phyloP scores from a whole-genome alignment of 371 early-diverging fungal species.

The Circinella minor region DNA sequence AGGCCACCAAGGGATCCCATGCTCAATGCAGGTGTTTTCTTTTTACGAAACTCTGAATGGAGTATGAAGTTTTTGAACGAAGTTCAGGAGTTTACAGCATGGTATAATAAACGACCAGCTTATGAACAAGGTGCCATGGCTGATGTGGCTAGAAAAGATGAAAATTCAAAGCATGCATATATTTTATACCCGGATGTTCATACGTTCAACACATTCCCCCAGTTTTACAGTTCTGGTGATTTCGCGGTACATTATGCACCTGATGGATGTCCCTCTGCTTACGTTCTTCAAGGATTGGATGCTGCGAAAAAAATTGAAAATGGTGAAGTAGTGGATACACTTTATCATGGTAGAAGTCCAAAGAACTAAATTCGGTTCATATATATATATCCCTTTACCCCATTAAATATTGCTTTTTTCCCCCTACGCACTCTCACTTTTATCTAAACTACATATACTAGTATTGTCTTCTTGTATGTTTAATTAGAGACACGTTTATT shows the following conservation, averaged over 20 bases:
- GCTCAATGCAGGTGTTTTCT: slow-evolving; percentile 68
- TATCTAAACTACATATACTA: no score
- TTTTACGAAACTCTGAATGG: slow-evolving; percentile 66
- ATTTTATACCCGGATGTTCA: slow-evolving; percentile 60
- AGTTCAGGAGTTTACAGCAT: slow-evolving; percentile 49
- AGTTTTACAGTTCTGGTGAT: slow-evolving; percentile 55
- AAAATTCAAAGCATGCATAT: slow-evolving; percentile 33
- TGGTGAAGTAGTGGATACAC: slow-evolving; percentile 28
- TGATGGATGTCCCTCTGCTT: slow-evolving; percentile 63
- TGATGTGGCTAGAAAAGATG: slow-evolving; percentile 47
- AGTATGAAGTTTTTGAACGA: slow-evolving; percentile 53
- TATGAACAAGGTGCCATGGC: slow-evolving; percentile 70
- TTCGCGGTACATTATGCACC: slow-evolving; percentile 71
- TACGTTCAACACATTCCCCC: slow-evolving; percentile 65
- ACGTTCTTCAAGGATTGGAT: slow-evolving; percentile 54
- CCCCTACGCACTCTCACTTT: no score
- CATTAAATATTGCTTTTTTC: no score
- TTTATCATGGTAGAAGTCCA: neutral
- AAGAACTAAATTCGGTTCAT: neutral
- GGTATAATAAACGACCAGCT: slow-evolving; percentile 48
- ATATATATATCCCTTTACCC: neutral
- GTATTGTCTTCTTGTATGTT: neutral
- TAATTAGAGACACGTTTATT: neutral
- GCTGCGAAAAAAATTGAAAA: slow-evolving; percentile 31
- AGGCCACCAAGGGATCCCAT: slow-evolving; percentile 51